Conservation (phyloP, 495 filamentous ascomycete species). For the Xylaria cubensis region DNA sequence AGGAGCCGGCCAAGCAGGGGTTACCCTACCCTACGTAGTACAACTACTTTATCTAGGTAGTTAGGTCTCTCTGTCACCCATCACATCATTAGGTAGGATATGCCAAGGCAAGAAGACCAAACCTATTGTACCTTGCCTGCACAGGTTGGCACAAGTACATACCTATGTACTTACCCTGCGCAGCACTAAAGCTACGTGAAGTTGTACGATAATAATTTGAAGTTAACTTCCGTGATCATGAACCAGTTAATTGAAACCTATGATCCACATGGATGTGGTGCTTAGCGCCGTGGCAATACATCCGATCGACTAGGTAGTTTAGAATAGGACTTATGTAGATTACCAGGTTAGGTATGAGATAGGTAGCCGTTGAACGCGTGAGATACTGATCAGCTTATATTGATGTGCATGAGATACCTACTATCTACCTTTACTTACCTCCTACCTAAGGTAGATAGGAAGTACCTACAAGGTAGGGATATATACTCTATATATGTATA, state of each 20-base stretch:
- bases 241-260: not conserved
- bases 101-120: not conserved
- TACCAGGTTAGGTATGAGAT: not conserved
- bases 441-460: no score
- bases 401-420: not conserved
- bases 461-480: no score
- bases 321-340: not conserved
- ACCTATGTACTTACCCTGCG: not conserved
- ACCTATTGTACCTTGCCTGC: no score
- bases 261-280: not conserved
- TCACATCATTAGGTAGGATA: not conserved
- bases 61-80: not conserved
- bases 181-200: not conserved
- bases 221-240: not conserved
- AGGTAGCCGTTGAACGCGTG: not conserved
- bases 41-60: no score
- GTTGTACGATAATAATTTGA: not conserved
- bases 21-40: not conserved
- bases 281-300: not conserved
- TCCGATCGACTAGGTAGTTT: not conserved
- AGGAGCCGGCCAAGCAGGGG: not conserved
- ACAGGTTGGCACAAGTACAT: no score
- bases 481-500: no score
- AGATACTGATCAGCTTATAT: not conserved
- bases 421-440: no score